Percentiles rank a stretch among this genome's conserved stretches.
These are phyloP conservation scores for Cyclotella atomus DNA, from an alignment of 108 stramenopile species.

Conservation along the genomic window DNA sequence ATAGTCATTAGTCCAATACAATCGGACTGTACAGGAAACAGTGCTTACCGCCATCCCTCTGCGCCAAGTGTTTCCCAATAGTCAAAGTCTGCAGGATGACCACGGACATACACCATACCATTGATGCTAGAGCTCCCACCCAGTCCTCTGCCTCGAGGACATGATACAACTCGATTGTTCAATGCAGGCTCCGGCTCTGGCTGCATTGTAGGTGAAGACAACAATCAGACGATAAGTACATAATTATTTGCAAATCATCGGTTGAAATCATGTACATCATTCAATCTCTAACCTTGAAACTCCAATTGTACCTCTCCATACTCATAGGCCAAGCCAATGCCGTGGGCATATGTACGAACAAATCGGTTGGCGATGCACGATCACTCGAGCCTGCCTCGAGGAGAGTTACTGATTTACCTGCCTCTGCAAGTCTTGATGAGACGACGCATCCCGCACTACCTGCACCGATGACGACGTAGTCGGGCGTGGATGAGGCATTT, in stretches of 20 bases:
- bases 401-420: background rate
- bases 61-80: constrained; percentile 40
- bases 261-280: too few relatives aligned
- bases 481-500: constrained; percentile 27
- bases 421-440: constrained; percentile 52
- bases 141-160: constrained; percentile 55
- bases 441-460: constrained; percentile 78
- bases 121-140: constrained; percentile 60
- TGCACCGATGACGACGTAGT: constrained; percentile 79
- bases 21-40: too few relatives aligned
- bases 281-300: constrained; percentile 10
- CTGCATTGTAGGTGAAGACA: background rate
- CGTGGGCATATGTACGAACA: background rate
- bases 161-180: constrained; percentile 12
- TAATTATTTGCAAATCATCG: too few relatives aligned
- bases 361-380: background rate
- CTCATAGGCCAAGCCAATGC: constrained; percentile 27
- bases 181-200: background rate
- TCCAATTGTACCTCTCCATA: constrained; percentile 15
- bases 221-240: background rate
- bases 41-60: constrained; percentile 44
- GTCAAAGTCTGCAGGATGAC: constrained; percentile 54
- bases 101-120: constrained; percentile 50
- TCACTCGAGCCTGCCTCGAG: background rate
- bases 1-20: too few relatives aligned